A percentile compares a stretch with the other conserved stretches of the same genome.
phyloP scores from a whole-genome alignment of 495 filamentous ascomycete species.

The Aspergillus affinis region DNA sequence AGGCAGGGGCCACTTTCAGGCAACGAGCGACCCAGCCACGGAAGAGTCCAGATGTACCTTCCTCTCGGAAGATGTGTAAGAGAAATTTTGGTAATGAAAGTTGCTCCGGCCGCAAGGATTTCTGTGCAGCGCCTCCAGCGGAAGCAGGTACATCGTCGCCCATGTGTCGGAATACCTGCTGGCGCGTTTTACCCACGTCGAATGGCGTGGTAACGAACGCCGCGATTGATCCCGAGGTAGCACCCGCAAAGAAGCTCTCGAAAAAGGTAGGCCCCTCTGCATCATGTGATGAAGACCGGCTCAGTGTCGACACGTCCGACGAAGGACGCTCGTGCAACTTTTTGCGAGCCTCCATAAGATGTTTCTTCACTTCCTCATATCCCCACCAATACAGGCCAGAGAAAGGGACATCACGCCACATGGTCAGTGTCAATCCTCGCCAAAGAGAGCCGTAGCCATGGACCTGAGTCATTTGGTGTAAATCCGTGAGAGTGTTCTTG shows the following conservation, averaged over 20 bases:
- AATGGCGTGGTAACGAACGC: conserved; percentile 93
- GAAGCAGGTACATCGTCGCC: conserved; percentile 38
- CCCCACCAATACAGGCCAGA: conserved; percentile 98
- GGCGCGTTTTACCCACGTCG: conserved; percentile 94
- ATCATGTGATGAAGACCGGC: conserved; percentile 38
- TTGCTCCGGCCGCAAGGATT: conserved; percentile 62
- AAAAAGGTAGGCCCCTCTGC: conserved; percentile 62
- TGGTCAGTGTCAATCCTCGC: conserved; percentile 87
- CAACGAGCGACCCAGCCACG: conserved; percentile 87
- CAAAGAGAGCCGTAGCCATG: conserved; percentile 82
- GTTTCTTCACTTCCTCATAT: conserved; percentile 77
- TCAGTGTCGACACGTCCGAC: conserved; percentile 20
- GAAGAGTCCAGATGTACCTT: conserved; percentile 80
- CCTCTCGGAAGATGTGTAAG: conserved; percentile 81
- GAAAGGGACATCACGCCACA: conserved; percentile 97
- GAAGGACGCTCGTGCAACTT: conserved; percentile 32
- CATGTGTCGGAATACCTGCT: conserved; percentile 70
- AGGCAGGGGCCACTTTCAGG: conserved; percentile 92
- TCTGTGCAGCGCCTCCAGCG: conserved; percentile 13
- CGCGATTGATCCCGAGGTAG: conserved; percentile 76
- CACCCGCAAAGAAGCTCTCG: conserved; percentile 87
- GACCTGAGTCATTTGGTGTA: conserved; percentile 73
- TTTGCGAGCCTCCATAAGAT: conserved; percentile 62
- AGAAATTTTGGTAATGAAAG: conserved; percentile 74
- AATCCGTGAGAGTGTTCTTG: conserved; percentile 67